Percentiles rank a stretch among this genome's conserved stretches.
These are phyloP conservation scores for Tetrahymena elliotti DNA, from an alignment of 73 alveolate genomes.

Conservation along the genomic window DNA sequence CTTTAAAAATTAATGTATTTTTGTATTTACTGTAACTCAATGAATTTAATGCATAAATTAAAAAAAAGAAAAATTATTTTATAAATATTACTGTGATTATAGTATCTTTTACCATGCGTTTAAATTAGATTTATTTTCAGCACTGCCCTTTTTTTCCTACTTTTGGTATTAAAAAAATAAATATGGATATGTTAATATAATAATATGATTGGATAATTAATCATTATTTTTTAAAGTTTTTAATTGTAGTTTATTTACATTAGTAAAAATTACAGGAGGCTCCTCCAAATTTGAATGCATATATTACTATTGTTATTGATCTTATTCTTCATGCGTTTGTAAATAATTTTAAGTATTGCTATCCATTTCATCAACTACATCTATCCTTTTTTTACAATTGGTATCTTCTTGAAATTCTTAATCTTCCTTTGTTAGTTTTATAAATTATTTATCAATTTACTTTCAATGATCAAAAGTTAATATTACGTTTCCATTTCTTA, in stretches of 20 bases:
- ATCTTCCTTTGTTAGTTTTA: not conserved
- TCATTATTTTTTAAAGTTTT: no score
- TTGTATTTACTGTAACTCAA: no score
- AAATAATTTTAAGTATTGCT: not conserved
- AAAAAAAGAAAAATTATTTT: no score
- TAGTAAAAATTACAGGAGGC: no score
- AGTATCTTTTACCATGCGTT: not conserved
- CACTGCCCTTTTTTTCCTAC: not conserved
- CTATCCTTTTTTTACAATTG: not conserved
- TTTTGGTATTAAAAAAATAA: no score
- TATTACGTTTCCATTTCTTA: not conserved
- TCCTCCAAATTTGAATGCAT: not conserved
- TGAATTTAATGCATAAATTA: no score
- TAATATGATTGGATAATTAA: no score
- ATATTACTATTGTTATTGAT: not conserved
- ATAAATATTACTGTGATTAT: not conserved
- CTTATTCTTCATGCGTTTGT: not conserved
- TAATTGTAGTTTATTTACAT: no score
- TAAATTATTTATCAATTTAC: not conserved
- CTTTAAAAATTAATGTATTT: no score
- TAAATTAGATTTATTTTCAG: no score
- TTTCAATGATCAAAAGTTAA: no score
- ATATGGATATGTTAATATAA: no score
- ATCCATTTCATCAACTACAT: not conserved
- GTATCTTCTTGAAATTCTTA: not conserved